A percentile compares a stretch with the other conserved stretches of the same genome.
phyloP scores from a whole-genome alignment of 345 rosid genomes.

The Acer yangbiense region DNA sequence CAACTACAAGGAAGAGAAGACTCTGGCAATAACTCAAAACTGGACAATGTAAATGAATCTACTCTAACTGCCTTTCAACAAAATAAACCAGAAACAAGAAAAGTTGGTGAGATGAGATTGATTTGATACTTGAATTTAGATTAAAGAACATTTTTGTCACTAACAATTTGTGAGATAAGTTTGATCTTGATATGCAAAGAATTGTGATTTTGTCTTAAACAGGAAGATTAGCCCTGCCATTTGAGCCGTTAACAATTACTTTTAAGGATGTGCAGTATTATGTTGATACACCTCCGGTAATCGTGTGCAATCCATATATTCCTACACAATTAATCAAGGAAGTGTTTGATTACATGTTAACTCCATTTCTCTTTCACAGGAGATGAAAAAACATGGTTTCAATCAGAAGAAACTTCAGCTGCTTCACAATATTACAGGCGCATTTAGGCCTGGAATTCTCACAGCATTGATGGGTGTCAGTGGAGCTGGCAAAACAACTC shows the following conservation, averaged over 20 bases:
- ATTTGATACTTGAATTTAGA: not conserved
- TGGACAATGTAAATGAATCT: not conserved
- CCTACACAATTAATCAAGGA: not conserved
- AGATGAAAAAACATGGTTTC: conserved; percentile 36
- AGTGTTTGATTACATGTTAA: conserved; percentile 1
- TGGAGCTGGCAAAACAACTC: conserved; percentile 79
- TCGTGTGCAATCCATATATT: not conserved
- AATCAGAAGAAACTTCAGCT: conserved; percentile 53
- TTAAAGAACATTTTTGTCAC: conserved; percentile 9
- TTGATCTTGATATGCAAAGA: not conserved
- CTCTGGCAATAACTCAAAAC: not conserved
- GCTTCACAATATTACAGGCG: conserved; percentile 49
- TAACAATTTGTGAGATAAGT: not conserved
- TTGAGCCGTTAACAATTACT: conserved; percentile 43
- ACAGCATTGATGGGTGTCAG: conserved; percentile 72
- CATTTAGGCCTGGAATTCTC: conserved; percentile 67
- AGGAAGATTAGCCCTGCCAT: conserved; percentile 47
- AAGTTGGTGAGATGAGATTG: conserved; percentile 8
- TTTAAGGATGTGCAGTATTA: conserved; percentile 45
- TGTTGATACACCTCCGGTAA: conserved; percentile 49
- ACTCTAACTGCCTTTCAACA: not conserved
- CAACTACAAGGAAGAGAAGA: conserved; percentile 22
- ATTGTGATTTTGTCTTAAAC: conserved; percentile 18
- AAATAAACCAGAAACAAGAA: not conserved
- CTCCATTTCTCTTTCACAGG: conserved; percentile 19